phyloP scores from a whole-genome alignment of 2,329 filamentous ascomycete species.

The Penicillium sp. region DNA sequence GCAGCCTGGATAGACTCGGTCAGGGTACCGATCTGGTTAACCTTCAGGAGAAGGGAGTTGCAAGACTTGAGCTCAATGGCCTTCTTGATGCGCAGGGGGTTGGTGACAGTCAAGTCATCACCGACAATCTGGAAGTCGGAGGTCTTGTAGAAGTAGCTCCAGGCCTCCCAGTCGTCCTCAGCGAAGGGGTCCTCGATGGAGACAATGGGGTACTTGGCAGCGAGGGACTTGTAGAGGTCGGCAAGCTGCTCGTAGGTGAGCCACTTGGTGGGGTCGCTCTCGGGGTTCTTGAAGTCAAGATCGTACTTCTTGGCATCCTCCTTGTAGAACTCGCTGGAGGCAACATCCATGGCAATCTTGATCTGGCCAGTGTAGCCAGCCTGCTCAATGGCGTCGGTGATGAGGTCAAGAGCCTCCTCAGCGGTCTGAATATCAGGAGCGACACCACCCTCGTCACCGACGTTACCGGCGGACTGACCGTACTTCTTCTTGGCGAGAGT shows the following conservation, averaged over 20 bases:
- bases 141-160: conserved; percentile 99
- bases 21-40: conserved; percentile 99
- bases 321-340: conserved; percentile 99
- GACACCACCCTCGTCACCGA: conserved; percentile 99
- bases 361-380: conserved; percentile 95
- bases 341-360: conserved; percentile 98
- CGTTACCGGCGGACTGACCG: conserved; percentile 96
- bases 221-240: conserved; percentile 80
- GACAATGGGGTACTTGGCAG: conserved; percentile 96
- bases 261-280: conserved; percentile 95
- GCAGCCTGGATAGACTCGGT: conserved; percentile 98
- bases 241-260: conserved; percentile 97
- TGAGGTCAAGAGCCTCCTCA: conserved; percentile 94
- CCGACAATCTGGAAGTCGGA: conserved; percentile 97
- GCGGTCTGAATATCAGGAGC: conserved; percentile 97
- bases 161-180: conserved; percentile 99
- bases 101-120: conserved; percentile 98
- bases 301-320: conserved; percentile 97
- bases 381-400: conserved; percentile 88
- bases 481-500: conserved; percentile 98
- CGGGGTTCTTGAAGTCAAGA: conserved; percentile 99
- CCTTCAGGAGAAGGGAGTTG: conserved; percentile 97
- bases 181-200: conserved; percentile 98
- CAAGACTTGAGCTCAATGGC: conserved; percentile 98
- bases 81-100: conserved; percentile 99